Evolutionary conservation across 306 rosid genomes (phyloP), one percentile per base, ranked within the genome.

Genomic region (Vigna nakashimae): DNA sequence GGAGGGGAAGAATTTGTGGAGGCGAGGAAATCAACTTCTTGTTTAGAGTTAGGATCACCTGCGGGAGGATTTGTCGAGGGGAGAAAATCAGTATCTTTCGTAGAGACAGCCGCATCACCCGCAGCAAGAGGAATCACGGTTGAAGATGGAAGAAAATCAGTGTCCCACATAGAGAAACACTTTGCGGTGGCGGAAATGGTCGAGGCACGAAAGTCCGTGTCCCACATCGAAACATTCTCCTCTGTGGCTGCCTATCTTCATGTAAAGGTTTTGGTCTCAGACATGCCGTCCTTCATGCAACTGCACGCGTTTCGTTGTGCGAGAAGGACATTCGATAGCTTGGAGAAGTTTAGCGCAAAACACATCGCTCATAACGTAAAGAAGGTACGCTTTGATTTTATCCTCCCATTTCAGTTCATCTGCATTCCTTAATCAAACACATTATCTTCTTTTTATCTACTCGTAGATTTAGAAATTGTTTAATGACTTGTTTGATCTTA

Each of bases 251-350:
- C 89, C 36, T 82, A 84, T 88, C 92, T 92, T 78, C 90, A 95
- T 70, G 97, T 91, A 24, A 95, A 91, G 81, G 91, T 95, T 17
- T 78, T 95, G 86, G 96, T 88, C 6, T 74, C 93, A 11, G 99
- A 95, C 72, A 91, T 95, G 99, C 98, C 98, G 28, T 90, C 86
- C 24, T 86, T 88, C 89, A 92, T 95, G 99, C 99, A 95, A 85
- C 85, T 89, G 80, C 92, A 91, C 66, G 98, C 99, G 56, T 95
- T 95, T 69, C 89, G 93, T 16, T 88, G 91, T 79, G 98, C 96
- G 0, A 92, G 99, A 74, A 87, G 87, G 7, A 92, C 91, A 12
- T 80, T 68, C 77, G 99, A 95, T 58, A 87, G 92, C 86, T 84
- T 89, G 89, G 97, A 95, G 79, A 74, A 86, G 87, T 88, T 92